Base-by-base conservation (phyloP, 1,284 basidiomycete genomes). In the Fereydounia khargensis region DNA sequence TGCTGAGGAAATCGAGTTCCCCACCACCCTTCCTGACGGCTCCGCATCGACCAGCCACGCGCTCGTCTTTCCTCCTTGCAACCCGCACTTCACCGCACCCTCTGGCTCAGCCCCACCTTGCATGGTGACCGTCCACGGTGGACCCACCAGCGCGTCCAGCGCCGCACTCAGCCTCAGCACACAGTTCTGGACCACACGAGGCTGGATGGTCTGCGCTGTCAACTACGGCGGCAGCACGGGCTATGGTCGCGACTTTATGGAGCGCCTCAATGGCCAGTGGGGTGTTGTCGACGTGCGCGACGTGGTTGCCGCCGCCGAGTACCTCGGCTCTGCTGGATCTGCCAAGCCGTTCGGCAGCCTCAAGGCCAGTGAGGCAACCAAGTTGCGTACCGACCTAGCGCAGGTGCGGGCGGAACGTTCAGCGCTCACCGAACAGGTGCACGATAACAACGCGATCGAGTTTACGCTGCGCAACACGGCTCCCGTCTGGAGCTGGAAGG, bases 211-310 rank as follows among this genome's bases (percentile, higher is more conserved):
- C 80, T 74, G 86, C 17, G 81, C 83, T 47, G 84, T 87, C 14
- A 84, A 86, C 65, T 86, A 86, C 59, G 80, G 85, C 6, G 86
- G 86, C 1, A 85, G 83, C 6, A 82, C 82, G 5, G 84, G 84
- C 0, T 86, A 81, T 79, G 64, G 68, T 0, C 24, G 49, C 1
- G 52, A 47, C 17, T 69, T 73, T 47, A 66, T 83, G 35, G 78
- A 83, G 34, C 80, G 84, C 8, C 79, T 88, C 5, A 77, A 78
- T 21, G 79, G 79, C 1, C 70, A 82, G n/a, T 88, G 86, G 86
- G 86, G 86, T 6, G 63, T 85, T 23, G 80, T 82, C 14, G 86
- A 87, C 62, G 80, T 84, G 0, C 71, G 79, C 2, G 86, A 88
- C 62, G 82, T 81, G 59, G 81, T 83, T 16, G 70, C 77, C 7